Conservation (phyloP, 2,329 filamentous ascomycete species). For the Venturia aucupariae region DNA sequence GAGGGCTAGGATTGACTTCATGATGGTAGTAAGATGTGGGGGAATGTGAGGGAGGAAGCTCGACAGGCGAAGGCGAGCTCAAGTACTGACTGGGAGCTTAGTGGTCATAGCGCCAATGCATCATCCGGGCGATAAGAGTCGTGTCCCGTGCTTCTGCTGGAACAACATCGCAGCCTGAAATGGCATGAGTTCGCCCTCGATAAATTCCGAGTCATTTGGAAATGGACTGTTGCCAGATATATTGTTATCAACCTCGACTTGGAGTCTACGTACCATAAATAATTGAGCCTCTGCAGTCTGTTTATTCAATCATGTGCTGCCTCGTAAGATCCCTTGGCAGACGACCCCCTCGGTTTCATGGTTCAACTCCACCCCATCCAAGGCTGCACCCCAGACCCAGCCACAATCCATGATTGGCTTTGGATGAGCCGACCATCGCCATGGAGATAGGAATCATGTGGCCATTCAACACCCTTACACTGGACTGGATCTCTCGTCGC, state of each 20-base stretch:
- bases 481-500: too few species aligned
- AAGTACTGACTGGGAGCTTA: conserved; percentile 1
- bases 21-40: conserved; percentile 38
- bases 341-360: background rate
- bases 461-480: background rate
- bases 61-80: background rate
- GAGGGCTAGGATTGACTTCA: conserved; percentile 55
- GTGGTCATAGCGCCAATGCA: background rate
- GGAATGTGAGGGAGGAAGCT: background rate
- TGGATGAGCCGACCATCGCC: background rate
- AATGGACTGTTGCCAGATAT: too few species aligned
- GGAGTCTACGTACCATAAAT: background rate
- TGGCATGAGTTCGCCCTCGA: background rate
- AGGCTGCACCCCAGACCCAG: background rate
- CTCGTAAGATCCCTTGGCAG: background rate
- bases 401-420: background rate
- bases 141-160: background rate
- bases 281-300: background rate
- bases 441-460: background rate
- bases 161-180: background rate
- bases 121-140: background rate
- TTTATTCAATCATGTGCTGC: background rate
- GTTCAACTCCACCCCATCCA: background rate
- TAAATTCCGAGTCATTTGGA: background rate
- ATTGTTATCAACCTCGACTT: background rate